phyloP scores from a whole-genome alignment of 768 basidiomycete genomes.

The Trametes punicea region DNA sequence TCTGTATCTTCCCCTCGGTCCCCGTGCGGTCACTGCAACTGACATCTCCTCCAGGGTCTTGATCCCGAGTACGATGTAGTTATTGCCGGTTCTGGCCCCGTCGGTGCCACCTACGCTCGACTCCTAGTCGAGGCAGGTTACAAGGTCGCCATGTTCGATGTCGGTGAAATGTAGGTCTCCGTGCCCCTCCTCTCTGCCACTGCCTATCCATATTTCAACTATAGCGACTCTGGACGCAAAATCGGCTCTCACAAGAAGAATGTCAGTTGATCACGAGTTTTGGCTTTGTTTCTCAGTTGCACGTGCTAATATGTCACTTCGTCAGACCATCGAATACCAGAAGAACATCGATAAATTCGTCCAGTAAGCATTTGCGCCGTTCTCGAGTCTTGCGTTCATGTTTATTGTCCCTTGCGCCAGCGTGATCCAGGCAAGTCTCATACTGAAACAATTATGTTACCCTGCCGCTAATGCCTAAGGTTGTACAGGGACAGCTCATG shows the following conservation, averaged over 20 bases:
- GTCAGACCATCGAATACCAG: slow-evolving; percentile 27
- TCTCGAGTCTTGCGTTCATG: too few relatives aligned
- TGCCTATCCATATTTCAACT: too few relatives aligned
- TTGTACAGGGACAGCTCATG: slow-evolving; percentile 7
- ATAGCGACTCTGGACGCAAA: neutral
- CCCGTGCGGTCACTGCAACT: too few relatives aligned
- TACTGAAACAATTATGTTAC: neutral
- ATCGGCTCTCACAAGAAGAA: slow-evolving; percentile 32
- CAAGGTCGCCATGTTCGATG: slow-evolving; percentile 15
- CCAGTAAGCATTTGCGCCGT: slow-evolving; percentile 12
- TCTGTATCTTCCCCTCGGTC: neutral
- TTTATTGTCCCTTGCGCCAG: neutral
- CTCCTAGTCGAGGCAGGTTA: slow-evolving; percentile 22
- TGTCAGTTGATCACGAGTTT: slow-evolving; percentile 6
- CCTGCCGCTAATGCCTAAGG: too few relatives aligned
- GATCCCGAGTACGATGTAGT: slow-evolving; percentile 23
- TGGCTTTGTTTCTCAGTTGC: neutral
- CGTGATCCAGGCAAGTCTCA: neutral
- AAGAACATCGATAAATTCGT: slow-evolving; percentile 36
- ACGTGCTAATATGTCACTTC: too few relatives aligned
- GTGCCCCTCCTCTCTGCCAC: neutral
- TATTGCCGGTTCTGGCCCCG: slow-evolving; percentile 33
- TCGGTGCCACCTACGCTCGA: slow-evolving; percentile 29
- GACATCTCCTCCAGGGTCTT: too few relatives aligned
- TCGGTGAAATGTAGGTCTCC: slow-evolving; percentile 11